Evolutionary conservation across 192 early-diverging fungal species (phyloP), one percentile per base, ranked within the genome.

Genomic region (Coemansia sp.): DNA sequence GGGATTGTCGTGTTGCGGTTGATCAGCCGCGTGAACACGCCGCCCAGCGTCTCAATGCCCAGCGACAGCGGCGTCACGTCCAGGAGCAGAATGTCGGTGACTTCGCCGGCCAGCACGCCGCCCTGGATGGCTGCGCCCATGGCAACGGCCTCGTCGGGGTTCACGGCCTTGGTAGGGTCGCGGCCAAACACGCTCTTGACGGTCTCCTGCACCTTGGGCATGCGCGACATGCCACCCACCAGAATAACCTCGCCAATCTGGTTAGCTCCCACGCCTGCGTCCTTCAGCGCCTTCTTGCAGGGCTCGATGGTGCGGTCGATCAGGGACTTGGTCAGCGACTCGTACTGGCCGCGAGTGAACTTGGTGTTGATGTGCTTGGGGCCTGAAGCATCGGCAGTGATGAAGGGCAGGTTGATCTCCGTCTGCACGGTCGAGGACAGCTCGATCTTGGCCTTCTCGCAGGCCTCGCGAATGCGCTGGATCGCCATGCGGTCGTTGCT

Each of bases 381-480:
- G 26, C 95, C 89, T 44, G 84, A 78, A n/a, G 79, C 79, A 49
- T 79, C 79, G 54, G 70, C 77, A 5, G 94, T 97, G 68, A 97
- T 96, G 78, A 87, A 97, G 13, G 94, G 94, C 30, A 97, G 83
- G 80, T 93, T 94, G 79, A 98, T 96, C 47, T 98, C 94, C 45
- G 94, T 97, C 81, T 91, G 88, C 18, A 92, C 72, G 42, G 93
- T 92, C 63, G 91, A 89, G 36, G 96, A 98, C 36, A 98, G 82
- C 79, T 97, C 96, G 63, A 94, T 95, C 87, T 98, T 98, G 63
- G 94, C 96, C 82, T 98, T 98, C 70, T 98, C 96, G 66, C 89
- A 86, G 15, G 92, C 94, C 79, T 97, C 94, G 78, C 94, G 91
- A 59, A 98, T 89, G 78, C 94, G 92, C 78, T 97, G 94, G 55